A percentile compares a stretch with the other conserved stretches of the same genome.
phyloP scores from a whole-genome alignment of 768 basidiomycete species.

The Suillus weaverae region DNA sequence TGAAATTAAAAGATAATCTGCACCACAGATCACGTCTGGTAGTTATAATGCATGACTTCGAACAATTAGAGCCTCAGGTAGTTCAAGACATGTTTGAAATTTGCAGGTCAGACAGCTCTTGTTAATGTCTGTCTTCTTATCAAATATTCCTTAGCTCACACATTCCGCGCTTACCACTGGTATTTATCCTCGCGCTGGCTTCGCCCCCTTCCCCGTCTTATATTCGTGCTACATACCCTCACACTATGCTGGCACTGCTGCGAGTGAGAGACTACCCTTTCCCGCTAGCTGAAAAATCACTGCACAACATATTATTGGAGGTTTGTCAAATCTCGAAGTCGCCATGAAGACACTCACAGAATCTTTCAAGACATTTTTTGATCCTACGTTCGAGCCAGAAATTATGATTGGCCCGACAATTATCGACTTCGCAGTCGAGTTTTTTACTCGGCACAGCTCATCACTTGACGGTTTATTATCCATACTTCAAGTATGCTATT shows the following conservation, averaged over 20 bases:
- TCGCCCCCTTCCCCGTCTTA: constrained; percentile 58
- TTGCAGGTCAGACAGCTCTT: constrained; percentile 51
- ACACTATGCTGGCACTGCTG: constrained; percentile 57
- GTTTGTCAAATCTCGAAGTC: constrained; percentile 34
- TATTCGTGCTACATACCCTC: constrained; percentile 59
- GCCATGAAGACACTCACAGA: constrained; percentile 1
- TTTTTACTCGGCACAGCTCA: constrained; percentile 53
- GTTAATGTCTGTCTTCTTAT: not conserved
- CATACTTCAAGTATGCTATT: constrained; percentile 56
- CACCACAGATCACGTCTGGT: constrained; percentile 42
- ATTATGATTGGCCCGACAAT: constrained; percentile 59
- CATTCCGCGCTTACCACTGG: constrained; percentile 54
- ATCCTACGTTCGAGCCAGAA: constrained; percentile 56
- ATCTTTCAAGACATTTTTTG: constrained; percentile 59
- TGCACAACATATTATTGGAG: constrained; percentile 56
- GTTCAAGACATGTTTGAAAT: constrained; percentile 72
- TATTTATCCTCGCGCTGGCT: constrained; percentile 63
- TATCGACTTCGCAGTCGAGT: constrained; percentile 57
- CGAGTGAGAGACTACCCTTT: constrained; percentile 52
- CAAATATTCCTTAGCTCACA: constrained; percentile 23
- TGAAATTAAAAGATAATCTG: constrained; percentile 10
- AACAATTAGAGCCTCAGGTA: constrained; percentile 62
- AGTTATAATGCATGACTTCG: constrained; percentile 71
- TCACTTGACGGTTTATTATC: constrained; percentile 59
- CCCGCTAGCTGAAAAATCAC: constrained; percentile 45